Evolutionary conservation across 495 filamentous ascomycete genomes (phyloP).

Genomic region (Physcia stellaris): DNA sequence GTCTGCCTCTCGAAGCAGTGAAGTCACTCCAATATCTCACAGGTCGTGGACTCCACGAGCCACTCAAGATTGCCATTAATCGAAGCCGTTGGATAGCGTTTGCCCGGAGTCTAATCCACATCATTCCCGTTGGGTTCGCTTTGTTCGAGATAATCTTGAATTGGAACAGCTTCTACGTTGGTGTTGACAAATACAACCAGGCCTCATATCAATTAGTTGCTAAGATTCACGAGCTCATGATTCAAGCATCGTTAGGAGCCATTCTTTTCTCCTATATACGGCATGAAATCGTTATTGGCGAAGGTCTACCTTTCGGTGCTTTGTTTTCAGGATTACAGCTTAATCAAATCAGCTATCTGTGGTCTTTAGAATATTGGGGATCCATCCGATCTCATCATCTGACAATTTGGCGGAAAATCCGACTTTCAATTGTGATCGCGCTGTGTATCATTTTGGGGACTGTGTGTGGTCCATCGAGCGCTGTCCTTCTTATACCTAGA

Average conservation of each 20-base stretch:
- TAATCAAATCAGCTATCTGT: constrained; percentile 14
- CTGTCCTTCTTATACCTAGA: constrained; percentile 12
- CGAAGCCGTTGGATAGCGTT: constrained; percentile 4
- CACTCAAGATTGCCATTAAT: constrained; percentile 7
- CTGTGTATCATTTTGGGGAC: constrained; percentile 10
- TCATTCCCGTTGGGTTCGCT: constrained; percentile 7
- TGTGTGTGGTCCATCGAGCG: constrained; percentile 15
- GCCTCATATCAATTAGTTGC: constrained; percentile 17
- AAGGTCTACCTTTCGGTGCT: constrained; percentile 12
- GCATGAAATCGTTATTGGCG: constrained; percentile 5
- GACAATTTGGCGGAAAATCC: not conserved
- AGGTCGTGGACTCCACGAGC: constrained; percentile 5
- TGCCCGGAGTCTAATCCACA: constrained; percentile 6
- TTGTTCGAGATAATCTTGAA: constrained; percentile 12
- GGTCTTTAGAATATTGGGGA: constrained; percentile 18
- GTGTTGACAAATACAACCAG: constrained; percentile 3
- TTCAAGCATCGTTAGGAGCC: constrained; percentile 12
- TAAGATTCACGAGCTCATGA: constrained; percentile 18
- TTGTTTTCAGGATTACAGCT: constrained; percentile 16
- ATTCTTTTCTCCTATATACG: constrained; percentile 15
- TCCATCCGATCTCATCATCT: not conserved
- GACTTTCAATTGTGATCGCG: not conserved
- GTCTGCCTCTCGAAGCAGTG: constrained; percentile 1
- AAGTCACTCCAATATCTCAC: constrained; percentile 1
- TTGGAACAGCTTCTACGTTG: constrained; percentile 11